Conservation (phyloP, 768 basidiomycete species). For the Lyophyllum shimeji region DNA sequence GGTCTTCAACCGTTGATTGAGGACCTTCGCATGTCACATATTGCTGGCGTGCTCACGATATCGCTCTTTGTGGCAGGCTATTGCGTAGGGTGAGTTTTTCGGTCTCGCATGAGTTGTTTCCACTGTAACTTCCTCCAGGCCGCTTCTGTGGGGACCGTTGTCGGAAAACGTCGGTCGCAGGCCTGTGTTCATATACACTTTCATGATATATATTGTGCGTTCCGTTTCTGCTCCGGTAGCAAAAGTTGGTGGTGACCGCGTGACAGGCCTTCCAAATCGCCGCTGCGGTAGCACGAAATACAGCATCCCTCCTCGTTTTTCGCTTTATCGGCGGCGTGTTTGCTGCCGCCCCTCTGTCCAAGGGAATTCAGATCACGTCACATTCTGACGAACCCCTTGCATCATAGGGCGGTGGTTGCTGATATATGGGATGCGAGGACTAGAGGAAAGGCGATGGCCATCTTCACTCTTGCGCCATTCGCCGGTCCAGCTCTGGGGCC, state of each 20-base stretch:
- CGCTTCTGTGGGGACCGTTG: slow-evolving; percentile 58
- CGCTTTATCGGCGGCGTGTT: slow-evolving; percentile 73
- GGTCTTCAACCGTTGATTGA: slow-evolving; percentile 42
- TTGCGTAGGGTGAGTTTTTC: slow-evolving; percentile 44
- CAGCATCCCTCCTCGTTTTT: slow-evolving; percentile 61
- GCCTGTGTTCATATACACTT: slow-evolving; percentile 55
- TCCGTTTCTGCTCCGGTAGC: neutral
- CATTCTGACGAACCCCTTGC: neutral
- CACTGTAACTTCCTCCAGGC: slow-evolving; percentile 23
- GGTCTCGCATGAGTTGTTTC: neutral
- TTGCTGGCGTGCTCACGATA: slow-evolving; percentile 53
- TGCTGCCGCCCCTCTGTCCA: slow-evolving; percentile 67
- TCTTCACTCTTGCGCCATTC: slow-evolving; percentile 68
- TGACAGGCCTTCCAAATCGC: slow-evolving; percentile 60
- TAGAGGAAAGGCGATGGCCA: slow-evolving; percentile 63
- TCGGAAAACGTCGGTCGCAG: slow-evolving; percentile 60
- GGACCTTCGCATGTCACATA: slow-evolving; percentile 48
- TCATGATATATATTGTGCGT: slow-evolving; percentile 51
- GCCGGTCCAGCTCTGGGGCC: slow-evolving; percentile 65
- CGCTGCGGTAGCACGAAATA: slow-evolving; percentile 60
- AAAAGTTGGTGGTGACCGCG: neutral
- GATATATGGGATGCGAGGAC: slow-evolving; percentile 63
- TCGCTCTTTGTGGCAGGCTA: slow-evolving; percentile 72
- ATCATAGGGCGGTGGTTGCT: slow-evolving; percentile 46
- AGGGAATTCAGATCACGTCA: slow-evolving; percentile 19